Evolutionary conservation across 108 stramenopile genomes (phyloP), one percentile per base, ranked within the genome.

Genomic region (Cyclostephanos invisitatus): DNA sequence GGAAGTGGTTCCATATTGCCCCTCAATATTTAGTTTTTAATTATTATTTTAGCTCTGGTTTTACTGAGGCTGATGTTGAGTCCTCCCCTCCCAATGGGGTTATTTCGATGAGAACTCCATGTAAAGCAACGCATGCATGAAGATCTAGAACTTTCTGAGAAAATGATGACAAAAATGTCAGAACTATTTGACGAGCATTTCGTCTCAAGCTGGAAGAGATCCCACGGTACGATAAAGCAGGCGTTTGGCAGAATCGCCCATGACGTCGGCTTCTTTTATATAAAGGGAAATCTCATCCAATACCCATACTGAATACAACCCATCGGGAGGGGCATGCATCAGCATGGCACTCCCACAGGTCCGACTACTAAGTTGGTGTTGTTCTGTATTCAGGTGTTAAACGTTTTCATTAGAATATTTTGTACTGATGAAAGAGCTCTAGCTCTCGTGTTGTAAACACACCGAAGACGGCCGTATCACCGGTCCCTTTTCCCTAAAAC

Each of bases 1-100:
- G 54, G 51, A 58, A 46, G 44, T 56, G 38, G 38, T 63, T 12
- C 44, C 56, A 18, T 40, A 47, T 54, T 42, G 67, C 50, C 35
- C 65, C 67, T 68, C 74, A 51, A 54, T 37, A 68, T 68, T 51
- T 54, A 75, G 74, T 75, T 75, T 75, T 67, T 74, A 68, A 68
- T 40, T 48, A 35, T 47, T 67, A 74, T 58, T 53, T 58, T 53
- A 61, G 73, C 70, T 47, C 63, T 67, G 47, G 44, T 62, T 47
- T 65, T 55, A 68, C 12, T 46, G 57, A 74, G 73, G 54, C 57
- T 63, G 57, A 56, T 17, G 14, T 54, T 54, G 40, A 64, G 4
- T 27, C 9, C 5, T 54, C 22, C 25, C 24, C 24, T 24, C n/a
- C 14, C 8, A 6, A 0, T 9, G 2, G 8, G 22, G 9, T 1